Conservation (phyloP, 805 yeast genomes). For the Aciculoconidium aculeatum region DNA sequence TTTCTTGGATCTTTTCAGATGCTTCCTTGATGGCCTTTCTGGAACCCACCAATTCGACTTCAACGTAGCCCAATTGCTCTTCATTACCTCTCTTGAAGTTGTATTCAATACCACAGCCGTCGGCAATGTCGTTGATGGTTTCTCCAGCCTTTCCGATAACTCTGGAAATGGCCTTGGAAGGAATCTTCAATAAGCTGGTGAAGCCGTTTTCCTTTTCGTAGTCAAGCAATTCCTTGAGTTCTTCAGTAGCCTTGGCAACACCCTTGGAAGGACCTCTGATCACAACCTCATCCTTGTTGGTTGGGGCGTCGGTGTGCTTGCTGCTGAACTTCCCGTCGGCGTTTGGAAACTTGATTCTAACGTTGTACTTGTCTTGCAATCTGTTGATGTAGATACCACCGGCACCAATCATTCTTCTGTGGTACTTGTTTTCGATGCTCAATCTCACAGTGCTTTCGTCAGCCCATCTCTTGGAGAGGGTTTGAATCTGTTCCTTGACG, state of each 20-base stretch:
- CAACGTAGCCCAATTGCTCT: constrained; percentile 46
- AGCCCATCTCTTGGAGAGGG: constrained; percentile 67
- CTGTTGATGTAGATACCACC: constrained; percentile 77
- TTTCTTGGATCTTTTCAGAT: constrained; percentile 49
- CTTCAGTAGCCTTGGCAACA: constrained; percentile 77
- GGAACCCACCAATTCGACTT: constrained; percentile 72
- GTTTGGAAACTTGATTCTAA: constrained; percentile 68
- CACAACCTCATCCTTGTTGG: constrained; percentile 54
- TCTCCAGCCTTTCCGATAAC: constrained; percentile 90
- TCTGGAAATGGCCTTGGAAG: constrained; percentile 69
- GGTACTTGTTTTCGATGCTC: constrained; percentile 70
- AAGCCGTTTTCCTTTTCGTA: constrained; percentile 86
- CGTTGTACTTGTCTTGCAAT: constrained; percentile 82
- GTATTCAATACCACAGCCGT: constrained; percentile 58
- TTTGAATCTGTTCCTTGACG: constrained; percentile 53
- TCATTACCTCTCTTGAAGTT: constrained; percentile 39
- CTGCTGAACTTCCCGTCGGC: constrained; percentile 18
- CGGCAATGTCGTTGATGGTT: constrained; percentile 72
- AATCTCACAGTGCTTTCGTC: constrained; percentile 69
- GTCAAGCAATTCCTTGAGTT: constrained; percentile 72
- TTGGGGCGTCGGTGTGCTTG: constrained; percentile 31
- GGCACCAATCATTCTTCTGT: constrained; percentile 77
- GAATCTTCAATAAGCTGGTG: constrained; percentile 57
- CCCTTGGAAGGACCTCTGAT: constrained; percentile 89
- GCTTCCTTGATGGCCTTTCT: constrained; percentile 72